phyloP scores from a whole-genome alignment of 495 filamentous ascomycete genomes.

The Podospora anserina region DNA sequence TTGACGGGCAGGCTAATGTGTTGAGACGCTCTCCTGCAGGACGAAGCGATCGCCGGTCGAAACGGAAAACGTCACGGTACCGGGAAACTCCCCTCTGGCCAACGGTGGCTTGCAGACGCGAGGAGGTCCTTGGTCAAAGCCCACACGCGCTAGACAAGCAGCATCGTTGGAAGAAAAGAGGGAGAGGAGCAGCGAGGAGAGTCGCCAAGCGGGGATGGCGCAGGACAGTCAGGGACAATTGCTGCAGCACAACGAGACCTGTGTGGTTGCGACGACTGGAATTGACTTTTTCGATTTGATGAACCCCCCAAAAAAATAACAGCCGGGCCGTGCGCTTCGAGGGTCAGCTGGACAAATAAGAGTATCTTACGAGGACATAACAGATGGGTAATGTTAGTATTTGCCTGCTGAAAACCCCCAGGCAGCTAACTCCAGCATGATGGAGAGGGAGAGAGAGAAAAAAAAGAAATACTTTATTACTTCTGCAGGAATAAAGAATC shows the following conservation, averaged over 20 bases:
- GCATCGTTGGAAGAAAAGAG: neutral
- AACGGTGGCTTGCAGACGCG: slow-evolving; percentile 10
- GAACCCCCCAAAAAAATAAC: neutral
- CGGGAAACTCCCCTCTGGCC: neutral
- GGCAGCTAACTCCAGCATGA: neutral
- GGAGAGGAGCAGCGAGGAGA: neutral
- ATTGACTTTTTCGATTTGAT: neutral
- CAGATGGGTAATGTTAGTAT: neutral
- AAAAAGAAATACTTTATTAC: neutral
- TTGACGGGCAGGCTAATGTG: slow-evolving; percentile 23
- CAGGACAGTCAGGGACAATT: slow-evolving; percentile 1
- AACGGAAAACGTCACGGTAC: neutral
- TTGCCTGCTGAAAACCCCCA: neutral
- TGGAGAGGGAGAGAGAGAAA: neutral
- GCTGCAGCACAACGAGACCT: neutral
- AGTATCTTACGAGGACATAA: neutral
- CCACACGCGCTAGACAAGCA: neutral
- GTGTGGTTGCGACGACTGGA: neutral
- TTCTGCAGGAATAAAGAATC: neutral
- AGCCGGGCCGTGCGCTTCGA: neutral
- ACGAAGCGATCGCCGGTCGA: slow-evolving; percentile 6
- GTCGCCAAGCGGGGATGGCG: neutral
- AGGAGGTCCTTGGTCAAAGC: neutral
- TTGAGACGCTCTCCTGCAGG: slow-evolving; percentile 28
- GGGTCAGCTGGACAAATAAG: neutral